These are phyloP conservation scores for Ensete ventricosum DNA, from an alignment of 176 grass and related monocot genomes.

Conservation along the genomic window DNA sequence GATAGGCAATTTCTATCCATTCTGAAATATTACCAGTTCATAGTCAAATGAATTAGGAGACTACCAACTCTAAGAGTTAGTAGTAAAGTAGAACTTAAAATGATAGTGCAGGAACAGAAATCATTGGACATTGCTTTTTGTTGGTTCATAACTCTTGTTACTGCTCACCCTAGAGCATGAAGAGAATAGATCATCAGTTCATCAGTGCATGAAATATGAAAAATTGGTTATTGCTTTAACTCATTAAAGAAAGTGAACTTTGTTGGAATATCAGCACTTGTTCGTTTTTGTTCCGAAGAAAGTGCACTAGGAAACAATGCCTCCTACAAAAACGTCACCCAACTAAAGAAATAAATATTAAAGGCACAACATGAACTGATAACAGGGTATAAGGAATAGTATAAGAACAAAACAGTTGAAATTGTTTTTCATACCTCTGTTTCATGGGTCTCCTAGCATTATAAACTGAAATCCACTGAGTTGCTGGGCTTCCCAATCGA, in stretches of 20 bases:
- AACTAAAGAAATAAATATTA: background rate
- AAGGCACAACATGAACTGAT: background rate
- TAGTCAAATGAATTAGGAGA: background rate
- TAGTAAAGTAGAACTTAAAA: background rate
- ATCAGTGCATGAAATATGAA: background rate
- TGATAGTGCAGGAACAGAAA: background rate
- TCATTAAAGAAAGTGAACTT: background rate
- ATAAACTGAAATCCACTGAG: slow-evolving; percentile 92
- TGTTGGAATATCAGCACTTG: background rate
- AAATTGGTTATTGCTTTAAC: background rate
- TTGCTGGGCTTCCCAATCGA: slow-evolving; percentile 51
- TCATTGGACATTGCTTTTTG: background rate
- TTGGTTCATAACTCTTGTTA: background rate
- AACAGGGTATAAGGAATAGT: background rate
- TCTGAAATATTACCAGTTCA: background rate
- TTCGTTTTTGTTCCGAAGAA: no score
- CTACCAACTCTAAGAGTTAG: background rate
- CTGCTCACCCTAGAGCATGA: background rate
- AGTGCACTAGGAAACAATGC: no score
- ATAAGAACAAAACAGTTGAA: background rate
- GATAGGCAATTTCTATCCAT: background rate
- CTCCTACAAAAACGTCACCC: no score
- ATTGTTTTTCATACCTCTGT: slow-evolving; percentile 44
- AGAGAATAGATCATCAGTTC: no score
- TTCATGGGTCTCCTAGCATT: slow-evolving; percentile 79